These are phyloP conservation scores for Lentinula sp. DNA, from an alignment of 768 basidiomycete genomes.

Conservation along the genomic window DNA sequence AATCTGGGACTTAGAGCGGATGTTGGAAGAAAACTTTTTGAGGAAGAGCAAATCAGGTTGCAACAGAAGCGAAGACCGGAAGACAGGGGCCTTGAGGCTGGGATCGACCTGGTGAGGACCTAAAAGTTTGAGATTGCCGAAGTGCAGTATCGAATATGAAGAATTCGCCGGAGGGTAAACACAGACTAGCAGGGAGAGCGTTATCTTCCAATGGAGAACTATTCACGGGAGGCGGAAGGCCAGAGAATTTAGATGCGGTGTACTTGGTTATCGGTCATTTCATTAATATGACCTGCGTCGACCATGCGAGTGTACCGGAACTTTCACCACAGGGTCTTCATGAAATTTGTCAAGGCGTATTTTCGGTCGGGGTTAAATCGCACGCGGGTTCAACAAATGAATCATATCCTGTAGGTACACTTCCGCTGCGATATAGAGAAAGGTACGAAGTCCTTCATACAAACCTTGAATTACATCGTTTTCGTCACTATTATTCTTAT, in stretches of 20 bases:
- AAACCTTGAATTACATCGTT: too few species aligned
- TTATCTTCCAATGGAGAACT: neutral
- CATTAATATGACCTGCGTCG: neutral
- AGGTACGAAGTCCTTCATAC: too few species aligned
- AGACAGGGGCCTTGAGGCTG: slow-evolving; percentile 20
- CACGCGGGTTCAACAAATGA: neutral
- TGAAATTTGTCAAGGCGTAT: neutral
- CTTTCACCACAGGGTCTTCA: neutral
- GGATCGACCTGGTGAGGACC: slow-evolving; percentile 40
- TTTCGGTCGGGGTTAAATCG: neutral
- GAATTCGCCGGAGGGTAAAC: neutral
- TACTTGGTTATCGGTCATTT: neutral
- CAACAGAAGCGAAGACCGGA: slow-evolving; percentile 8
- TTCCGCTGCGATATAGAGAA: neutral
- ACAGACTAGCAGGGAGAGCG: neutral
- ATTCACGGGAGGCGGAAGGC: neutral
- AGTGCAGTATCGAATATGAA: neutral
- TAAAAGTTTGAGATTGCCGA: slow-evolving; percentile 11
- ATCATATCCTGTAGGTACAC: neutral
- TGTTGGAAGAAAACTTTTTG: slow-evolving; percentile 63
- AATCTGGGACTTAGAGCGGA: slow-evolving; percentile 54
- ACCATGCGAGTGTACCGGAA: neutral
- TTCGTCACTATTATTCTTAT: too few species aligned
- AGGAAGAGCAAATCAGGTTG: slow-evolving; percentile 58
- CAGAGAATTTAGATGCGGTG: neutral